Evolutionary conservation across 2,329 filamentous ascomycete genomes (phyloP), one percentile per base, ranked within the genome.

Genomic region (Colletotrichum orchidophilum): DNA sequence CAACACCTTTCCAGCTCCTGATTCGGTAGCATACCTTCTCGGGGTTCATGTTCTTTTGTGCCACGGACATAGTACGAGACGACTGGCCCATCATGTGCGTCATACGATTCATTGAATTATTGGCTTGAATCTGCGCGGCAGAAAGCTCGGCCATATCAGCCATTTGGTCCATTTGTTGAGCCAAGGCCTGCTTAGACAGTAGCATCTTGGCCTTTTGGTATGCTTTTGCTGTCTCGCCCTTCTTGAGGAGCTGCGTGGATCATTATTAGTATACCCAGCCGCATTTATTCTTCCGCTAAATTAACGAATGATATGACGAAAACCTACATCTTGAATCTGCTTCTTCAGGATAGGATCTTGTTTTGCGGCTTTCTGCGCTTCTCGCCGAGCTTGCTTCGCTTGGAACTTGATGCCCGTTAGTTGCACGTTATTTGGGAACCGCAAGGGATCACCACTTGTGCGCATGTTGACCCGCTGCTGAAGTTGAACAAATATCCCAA

Each of bases 61-160:
- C 88, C 8, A 85, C 83, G 72, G 82, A 85, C 88, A 90, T 90
- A 11, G 87, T 89, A 59, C 84, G 82, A 42, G 87, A 88, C 5
- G 87, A 89, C 79, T 88, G 86, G 27, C 85, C 85, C 87, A 90
- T 90, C 87, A 90, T 90, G 76, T 86, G 80, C 68, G 88, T 90
- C 88, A 90, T 90, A 74, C 88, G 86, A 81, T 90, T 90, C 88
- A 90, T 90, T 67, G 87, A 83, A 75, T 90, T 90, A 81, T 90
- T 90, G 77, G 88, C 88, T 81, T 90, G 87, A 79, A 91, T 90
- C 83, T 90, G 88, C 3, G 87, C 86, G 57, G 87, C 85, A 31
- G 84, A 87, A 31, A 90, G 83, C 80, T 90, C 88, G 29, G 88
- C 88, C 87, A 90, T 89, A 81, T 91, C 88, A 79, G 88, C 88